Evolutionary conservation across 441 rosid genomes (phyloP).

Genomic region (Daphne laureola): DNA sequence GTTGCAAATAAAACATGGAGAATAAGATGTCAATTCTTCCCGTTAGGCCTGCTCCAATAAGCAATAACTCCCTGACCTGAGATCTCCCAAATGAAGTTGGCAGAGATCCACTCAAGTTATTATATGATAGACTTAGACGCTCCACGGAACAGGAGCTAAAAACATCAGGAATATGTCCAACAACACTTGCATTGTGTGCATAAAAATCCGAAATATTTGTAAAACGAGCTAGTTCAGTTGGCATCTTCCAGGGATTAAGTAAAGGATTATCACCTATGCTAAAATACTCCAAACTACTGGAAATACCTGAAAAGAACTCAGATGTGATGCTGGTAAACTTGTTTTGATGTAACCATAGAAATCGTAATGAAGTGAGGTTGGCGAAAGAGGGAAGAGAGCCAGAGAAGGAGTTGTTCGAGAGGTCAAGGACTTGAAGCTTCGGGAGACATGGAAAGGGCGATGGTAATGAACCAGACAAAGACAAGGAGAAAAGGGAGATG

Average conservation of each 20-base stretch:
- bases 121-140: constrained; percentile 43
- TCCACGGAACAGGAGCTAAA: constrained; percentile 35
- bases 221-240: too few species aligned
- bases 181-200: too few species aligned
- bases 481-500: constrained; percentile 16
- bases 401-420: constrained; percentile 24
- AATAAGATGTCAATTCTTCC: constrained; percentile 46
- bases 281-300: constrained; percentile 29
- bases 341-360: too few species aligned
- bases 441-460: constrained; percentile 31
- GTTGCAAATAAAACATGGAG: constrained; percentile 35
- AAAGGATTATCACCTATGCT: constrained; percentile 24
- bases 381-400: constrained; percentile 24
- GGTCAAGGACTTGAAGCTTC: constrained; percentile 33
- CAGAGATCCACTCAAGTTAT: constrained; percentile 40
- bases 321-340: too few species aligned
- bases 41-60: constrained; percentile 24
- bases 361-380: too few species aligned
- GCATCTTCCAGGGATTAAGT: constrained; percentile 32
- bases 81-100: constrained; percentile 41
- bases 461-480: constrained; percentile 20
- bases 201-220: too few species aligned
- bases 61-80: constrained; percentile 29
- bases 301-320: constrained; percentile 9
- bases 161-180: constrained; percentile 43